Percentiles rank a stretch among this genome's conserved stretches.
Conservation (phyloP, 192 early-diverging fungal species). For the Phlyctochytrium planicorne region DNA sequence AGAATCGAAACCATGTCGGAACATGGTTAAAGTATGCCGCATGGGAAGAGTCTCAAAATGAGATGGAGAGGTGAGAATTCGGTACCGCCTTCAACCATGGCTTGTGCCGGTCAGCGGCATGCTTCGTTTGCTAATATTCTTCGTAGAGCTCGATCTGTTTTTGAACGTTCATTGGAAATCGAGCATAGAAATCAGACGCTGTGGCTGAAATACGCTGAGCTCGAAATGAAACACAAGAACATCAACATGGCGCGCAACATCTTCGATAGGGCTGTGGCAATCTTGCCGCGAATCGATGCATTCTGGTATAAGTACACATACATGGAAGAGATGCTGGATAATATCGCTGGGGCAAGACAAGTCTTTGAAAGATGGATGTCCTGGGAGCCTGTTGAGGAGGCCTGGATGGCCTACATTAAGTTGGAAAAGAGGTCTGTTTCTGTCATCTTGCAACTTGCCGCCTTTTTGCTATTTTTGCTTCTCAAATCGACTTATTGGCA, state of each 20-base stretch:
- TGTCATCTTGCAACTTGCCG: background rate
- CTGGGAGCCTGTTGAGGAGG: slow-evolving; percentile 91
- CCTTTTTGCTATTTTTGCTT: background rate
- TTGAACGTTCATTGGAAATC: slow-evolving; percentile 89
- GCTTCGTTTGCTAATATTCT: no score
- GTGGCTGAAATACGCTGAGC: slow-evolving; percentile 91
- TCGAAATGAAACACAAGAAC: slow-evolving; percentile 98
- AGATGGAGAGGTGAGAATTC: slow-evolving; percentile 70
- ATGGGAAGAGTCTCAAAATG: slow-evolving; percentile 92
- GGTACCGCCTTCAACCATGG: background rate
- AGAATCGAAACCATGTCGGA: slow-evolving; percentile 81
- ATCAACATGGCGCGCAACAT: slow-evolving; percentile 90
- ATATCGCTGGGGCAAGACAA: slow-evolving; percentile 80
- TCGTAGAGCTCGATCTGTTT: slow-evolving; percentile 47
- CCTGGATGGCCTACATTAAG: slow-evolving; percentile 94
- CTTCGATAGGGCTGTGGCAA: slow-evolving; percentile 85
- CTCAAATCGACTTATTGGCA: background rate
- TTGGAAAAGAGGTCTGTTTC: slow-evolving; percentile 74
- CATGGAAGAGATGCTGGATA: slow-evolving; percentile 97
- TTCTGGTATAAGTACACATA: slow-evolving; percentile 94
- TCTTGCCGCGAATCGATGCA: slow-evolving; percentile 71
- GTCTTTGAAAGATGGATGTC: slow-evolving; percentile 99
- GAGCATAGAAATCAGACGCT: slow-evolving; percentile 84
- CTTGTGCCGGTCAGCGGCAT: background rate
- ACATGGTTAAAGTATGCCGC: slow-evolving; percentile 94